Base-by-base conservation (phyloP, 192 early-diverging fungal species). In the Coemansia sp. region DNA sequence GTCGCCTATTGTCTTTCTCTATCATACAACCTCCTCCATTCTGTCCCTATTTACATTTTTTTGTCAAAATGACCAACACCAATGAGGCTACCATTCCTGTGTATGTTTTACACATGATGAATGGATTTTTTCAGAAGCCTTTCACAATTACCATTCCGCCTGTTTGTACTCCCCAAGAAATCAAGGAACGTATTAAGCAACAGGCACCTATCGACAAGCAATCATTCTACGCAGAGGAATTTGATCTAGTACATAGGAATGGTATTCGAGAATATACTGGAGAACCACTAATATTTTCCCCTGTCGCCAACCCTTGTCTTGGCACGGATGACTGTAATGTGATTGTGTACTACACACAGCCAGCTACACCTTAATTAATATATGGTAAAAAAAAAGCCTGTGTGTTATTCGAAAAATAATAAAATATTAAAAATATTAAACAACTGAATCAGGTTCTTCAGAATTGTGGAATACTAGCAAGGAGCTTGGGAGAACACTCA, bases 401-500 rank as follows among this genome's bases (percentile, higher is more conserved):
- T 15, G 1, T 42, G 41, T 42, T 24, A 24, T 24, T 24, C 24
- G 24, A 2, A 27, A 27, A 27, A 27, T 27, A 27, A 9, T 50
- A 50, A 20, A 50, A 24, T 22, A 4, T 19, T 53, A 1, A 5
- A 11, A 2, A 4, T 20, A 53, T 4, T 20, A 24, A 1, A 24
- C 56, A 34, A 59, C n/a, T 24, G 19, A 19, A 51, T 51, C 48
- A 3, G 17, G 48, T 20, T 19, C 8, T 9, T 8, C 5, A 24
- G 4, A 20, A 20, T 6, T 5, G 17, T 60, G 34, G 9, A 61
- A 24, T 10, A 40, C 36, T 10, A 22, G 59, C 59, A 40, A 22
- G 11, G 59, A n/a, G 36, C n/a, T 22, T 1, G 59, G 59, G 1
- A 61, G 38, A 24, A 19, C 3, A 4, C 71, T 74, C n/a, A 66